Conservation (phyloP, 176 grass and related monocot genomes). For the Raddia guianensis region DNA sequence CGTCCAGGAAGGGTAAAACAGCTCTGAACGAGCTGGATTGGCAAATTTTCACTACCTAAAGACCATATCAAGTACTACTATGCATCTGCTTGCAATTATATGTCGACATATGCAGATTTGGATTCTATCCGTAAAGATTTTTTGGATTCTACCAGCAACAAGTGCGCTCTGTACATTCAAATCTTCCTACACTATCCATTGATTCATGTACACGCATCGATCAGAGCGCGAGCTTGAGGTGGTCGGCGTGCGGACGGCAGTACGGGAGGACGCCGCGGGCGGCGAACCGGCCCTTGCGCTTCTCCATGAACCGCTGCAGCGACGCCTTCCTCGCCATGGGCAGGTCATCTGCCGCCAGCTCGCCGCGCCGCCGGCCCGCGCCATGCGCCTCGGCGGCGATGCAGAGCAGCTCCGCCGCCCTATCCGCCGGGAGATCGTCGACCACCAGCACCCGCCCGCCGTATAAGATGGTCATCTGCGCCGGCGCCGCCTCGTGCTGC, state of each 20-base stretch:
- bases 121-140: background rate
- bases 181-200: background rate
- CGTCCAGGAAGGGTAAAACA: too few relatives aligned
- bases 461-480: constrained; percentile 68
- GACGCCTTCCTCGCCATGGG: constrained; percentile 66
- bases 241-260: constrained; percentile 6
- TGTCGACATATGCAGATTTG: background rate
- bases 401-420: constrained; percentile 38
- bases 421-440: constrained; percentile 6
- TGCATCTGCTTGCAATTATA: too few relatives aligned
- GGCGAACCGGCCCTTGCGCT: constrained; percentile 51
- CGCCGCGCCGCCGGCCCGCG: background rate
- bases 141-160: background rate
- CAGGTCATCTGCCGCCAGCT: constrained; percentile 40
- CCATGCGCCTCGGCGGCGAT: constrained; percentile 22
- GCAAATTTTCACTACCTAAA: too few relatives aligned
- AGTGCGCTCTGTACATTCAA: background rate
- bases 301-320: constrained; percentile 71
- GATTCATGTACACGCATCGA: background rate
- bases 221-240: constrained; percentile 24
- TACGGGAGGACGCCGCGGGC: constrained; percentile 26
- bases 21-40: too few relatives aligned
- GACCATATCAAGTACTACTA: too few relatives aligned
- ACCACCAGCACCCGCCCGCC: constrained; percentile 35
- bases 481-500: background rate